These are phyloP conservation scores for Apiotrichum brassicae DNA, from an alignment of 1,284 basidiomycete genomes.

Conservation along the genomic window DNA sequence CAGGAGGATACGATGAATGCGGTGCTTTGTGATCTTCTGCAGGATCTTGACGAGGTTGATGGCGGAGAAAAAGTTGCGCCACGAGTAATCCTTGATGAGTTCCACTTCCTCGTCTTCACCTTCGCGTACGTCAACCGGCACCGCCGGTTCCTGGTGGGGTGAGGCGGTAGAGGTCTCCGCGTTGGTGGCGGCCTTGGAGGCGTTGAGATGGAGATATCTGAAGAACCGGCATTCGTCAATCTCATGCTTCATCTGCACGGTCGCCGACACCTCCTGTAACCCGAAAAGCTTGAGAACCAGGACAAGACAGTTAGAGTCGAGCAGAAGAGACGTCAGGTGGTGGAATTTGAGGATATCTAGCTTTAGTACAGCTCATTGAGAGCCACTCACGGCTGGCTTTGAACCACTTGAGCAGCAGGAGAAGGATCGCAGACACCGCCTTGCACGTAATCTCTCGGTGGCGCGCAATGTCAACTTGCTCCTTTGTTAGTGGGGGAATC, in stretches of 20 bases:
- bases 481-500: constrained; percentile 69
- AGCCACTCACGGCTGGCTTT: constrained; percentile 81
- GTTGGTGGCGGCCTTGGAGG: constrained; percentile 50
- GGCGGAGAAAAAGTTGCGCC: constrained; percentile 97
- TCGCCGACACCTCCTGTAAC: constrained; percentile 77
- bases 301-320: constrained; percentile 92
- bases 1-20: constrained; percentile 90
- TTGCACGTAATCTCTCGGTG: constrained; percentile 98
- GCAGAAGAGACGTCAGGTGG: constrained; percentile 85
- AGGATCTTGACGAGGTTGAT: constrained; percentile 98
- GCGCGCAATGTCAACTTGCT: constrained; percentile 88
- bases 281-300: constrained; percentile 98
- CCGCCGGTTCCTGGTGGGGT: too few relatives aligned
- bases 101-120: constrained; percentile 66
- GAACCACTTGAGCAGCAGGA: constrained; percentile 94
- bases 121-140: too few relatives aligned
- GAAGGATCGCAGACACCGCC: constrained; percentile 87
- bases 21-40: constrained; percentile 93
- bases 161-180: neutral
- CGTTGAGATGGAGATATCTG: constrained; percentile 63
- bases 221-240: constrained; percentile 65
- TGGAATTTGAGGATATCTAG: constrained; percentile 97
- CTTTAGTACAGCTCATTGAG: neutral
- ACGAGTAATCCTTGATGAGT: constrained; percentile 87
- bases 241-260: constrained; percentile 82